Conservation (phyloP, 768 basidiomycete species). For the Hypholoma sublateritium region DNA sequence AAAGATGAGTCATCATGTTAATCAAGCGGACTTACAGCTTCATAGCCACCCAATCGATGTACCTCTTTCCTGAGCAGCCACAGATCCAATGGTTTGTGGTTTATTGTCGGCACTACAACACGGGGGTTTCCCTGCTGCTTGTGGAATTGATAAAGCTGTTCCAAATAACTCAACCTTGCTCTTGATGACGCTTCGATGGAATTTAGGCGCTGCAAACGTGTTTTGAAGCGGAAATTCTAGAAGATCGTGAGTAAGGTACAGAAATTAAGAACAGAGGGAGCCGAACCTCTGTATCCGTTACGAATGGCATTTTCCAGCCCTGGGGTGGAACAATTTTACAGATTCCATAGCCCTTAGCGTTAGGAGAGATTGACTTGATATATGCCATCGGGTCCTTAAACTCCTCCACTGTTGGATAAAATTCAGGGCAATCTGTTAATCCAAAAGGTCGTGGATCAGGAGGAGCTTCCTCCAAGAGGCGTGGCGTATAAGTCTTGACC, state of each 20-base stretch:
- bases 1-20: conserved; percentile 8
- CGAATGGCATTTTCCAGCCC: conserved; percentile 95
- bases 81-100: conserved; percentile 89
- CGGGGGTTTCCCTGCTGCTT: conserved; percentile 91
- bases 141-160: conserved; percentile 96
- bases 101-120: conserved; percentile 92
- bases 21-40: conserved; percentile 56
- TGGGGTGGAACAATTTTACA: conserved; percentile 95
- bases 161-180: conserved; percentile 95
- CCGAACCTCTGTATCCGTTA: conserved; percentile 88
- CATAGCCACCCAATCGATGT: conserved; percentile 83
- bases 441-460: conserved; percentile 74
- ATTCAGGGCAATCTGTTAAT: conserved; percentile 86
- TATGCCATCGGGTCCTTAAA: conserved; percentile 95
- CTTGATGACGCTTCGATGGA: conserved; percentile 96
- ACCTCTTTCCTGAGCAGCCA: conserved; percentile 95
- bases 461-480: conserved; percentile 35
- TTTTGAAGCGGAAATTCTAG: conserved; percentile 93
- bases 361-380: conserved; percentile 75
- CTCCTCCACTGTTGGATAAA: conserved; percentile 85
- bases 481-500: conserved; percentile 66
- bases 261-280: conserved; percentile 16
- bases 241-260: conserved; percentile 36
- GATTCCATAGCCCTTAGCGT: conserved; percentile 79
- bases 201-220: conserved; percentile 90